Evolutionary conservation across 257 asterid species (phyloP).

Genomic region (Striga asiatica): DNA sequence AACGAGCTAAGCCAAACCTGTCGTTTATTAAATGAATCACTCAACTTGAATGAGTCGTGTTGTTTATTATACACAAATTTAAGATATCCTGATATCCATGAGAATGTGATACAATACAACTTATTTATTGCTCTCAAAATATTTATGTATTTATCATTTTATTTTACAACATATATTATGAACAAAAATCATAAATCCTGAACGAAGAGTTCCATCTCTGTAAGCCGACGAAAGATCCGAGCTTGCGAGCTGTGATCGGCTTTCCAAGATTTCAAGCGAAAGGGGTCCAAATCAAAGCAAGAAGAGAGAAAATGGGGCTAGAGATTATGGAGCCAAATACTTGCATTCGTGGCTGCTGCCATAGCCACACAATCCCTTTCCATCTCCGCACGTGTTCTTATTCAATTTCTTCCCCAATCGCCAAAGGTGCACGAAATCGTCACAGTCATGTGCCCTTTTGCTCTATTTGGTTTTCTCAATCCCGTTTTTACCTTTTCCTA

Average conservation of each 20-base stretch:
- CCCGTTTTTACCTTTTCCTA: neutral
- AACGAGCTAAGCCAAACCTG: too few species aligned
- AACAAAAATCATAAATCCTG: too few species aligned
- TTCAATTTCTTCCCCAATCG: slow-evolving; percentile 64
- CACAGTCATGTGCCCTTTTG: neutral
- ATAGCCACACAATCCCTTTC: slow-evolving; percentile 75
- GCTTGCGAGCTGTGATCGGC: neutral
- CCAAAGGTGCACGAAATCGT: slow-evolving; percentile 41
- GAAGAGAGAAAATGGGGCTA: slow-evolving; percentile 28
- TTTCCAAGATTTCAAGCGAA: neutral
- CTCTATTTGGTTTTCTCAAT: neutral
- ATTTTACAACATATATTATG: too few species aligned
- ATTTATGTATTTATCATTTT: too few species aligned
- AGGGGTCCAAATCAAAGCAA: slow-evolving; percentile 7
- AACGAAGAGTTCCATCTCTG: neutral
- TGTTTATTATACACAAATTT: too few species aligned
- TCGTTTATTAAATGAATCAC: too few species aligned
- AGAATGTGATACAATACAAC: too few species aligned
- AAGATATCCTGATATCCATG: too few species aligned
- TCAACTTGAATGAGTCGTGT: too few species aligned
- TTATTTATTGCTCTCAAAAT: too few species aligned
- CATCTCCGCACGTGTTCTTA: slow-evolving; percentile 61
- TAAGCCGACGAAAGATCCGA: neutral
- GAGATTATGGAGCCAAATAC: slow-evolving; percentile 60
- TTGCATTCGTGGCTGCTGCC: slow-evolving; percentile 89